These are phyloP conservation scores for Cladosporium oxysporum DNA, from an alignment of 2,329 filamentous ascomycete species.

Conservation along the genomic window DNA sequence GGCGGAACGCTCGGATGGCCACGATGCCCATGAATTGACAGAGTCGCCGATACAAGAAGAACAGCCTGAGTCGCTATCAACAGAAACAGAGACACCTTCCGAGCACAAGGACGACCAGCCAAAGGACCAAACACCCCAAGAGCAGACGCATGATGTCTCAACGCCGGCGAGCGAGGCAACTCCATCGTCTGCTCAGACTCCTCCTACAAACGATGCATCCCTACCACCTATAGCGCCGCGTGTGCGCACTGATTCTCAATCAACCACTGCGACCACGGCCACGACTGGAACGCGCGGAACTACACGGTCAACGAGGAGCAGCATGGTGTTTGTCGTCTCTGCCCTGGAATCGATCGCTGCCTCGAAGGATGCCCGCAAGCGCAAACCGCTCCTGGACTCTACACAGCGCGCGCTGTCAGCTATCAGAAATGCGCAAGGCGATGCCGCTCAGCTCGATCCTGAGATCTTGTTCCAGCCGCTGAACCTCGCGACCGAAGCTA, in stretches of 20 bases:
- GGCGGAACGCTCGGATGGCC: not conserved
- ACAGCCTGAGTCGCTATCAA: not conserved
- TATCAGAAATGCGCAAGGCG: constrained; percentile 72
- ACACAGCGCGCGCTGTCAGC: constrained; percentile 79
- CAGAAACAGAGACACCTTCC: not conserved
- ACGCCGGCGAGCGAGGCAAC: constrained; percentile 19
- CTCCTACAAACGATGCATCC: constrained; percentile 21
- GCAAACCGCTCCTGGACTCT: constrained; percentile 79
- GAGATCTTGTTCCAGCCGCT: constrained; percentile 90
- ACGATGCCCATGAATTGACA: constrained; percentile 18
- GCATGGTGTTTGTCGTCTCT: constrained; percentile 91
- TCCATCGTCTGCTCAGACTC: constrained; percentile 22
- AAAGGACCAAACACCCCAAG: not conserved
- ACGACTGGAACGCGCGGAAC: constrained; percentile 52
- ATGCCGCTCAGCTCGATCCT: constrained; percentile 79
- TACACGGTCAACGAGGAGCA: constrained; percentile 70
- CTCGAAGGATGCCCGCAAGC: constrained; percentile 87
- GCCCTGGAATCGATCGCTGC: constrained; percentile 88
- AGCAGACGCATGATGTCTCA: not conserved
- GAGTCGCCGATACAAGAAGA: constrained; percentile 18
- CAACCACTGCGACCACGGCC: constrained; percentile 54
- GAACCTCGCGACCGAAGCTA: constrained; percentile 83
- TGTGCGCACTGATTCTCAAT: constrained; percentile 61
- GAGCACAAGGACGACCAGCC: not conserved
- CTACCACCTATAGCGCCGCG: constrained; percentile 36